Evolutionary conservation across 805 yeast genomes (phyloP).

Genomic region (Lachancea cidri): DNA sequence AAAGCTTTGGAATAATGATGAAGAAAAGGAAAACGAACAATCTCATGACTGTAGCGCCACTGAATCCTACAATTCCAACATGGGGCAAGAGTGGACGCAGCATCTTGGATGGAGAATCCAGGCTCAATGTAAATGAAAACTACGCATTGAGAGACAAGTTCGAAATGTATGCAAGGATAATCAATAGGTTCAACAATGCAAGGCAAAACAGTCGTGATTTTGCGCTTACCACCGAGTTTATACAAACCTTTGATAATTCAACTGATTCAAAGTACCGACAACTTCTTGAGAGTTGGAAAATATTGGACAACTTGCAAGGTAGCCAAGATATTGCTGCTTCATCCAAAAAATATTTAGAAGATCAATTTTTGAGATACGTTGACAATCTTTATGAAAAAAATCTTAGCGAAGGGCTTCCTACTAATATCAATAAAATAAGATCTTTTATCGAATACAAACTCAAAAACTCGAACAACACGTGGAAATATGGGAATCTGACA

Average conservation of each 20-base stretch:
- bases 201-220: slow-evolving; percentile 50
- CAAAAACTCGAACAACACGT: slow-evolving; percentile 40
- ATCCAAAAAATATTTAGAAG: slow-evolving; percentile 60
- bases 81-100: slow-evolving; percentile 31
- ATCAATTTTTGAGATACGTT: slow-evolving; percentile 71
- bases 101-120: slow-evolving; percentile 32
- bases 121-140: slow-evolving; percentile 40
- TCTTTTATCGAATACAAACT: slow-evolving; percentile 49
- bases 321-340: slow-evolving; percentile 43
- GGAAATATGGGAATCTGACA: slow-evolving; percentile 52
- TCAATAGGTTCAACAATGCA: slow-evolving; percentile 65
- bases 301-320: slow-evolving; percentile 41
- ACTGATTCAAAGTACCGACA: slow-evolving; percentile 65
- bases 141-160: slow-evolving; percentile 47
- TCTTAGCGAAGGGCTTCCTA: slow-evolving; percentile 63
- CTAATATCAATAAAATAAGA: slow-evolving; percentile 64
- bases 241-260: slow-evolving; percentile 52
- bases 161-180: slow-evolving; percentile 67
- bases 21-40: slow-evolving; percentile 21
- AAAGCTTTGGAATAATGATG: slow-evolving; percentile 57
- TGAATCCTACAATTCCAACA: slow-evolving; percentile 11
- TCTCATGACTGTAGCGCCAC: slow-evolving; percentile 12
- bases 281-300: slow-evolving; percentile 68
- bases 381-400: slow-evolving; percentile 57
- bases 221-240: slow-evolving; percentile 55